Evolutionary conservation across 83 land plant genomes (phyloP).

Genomic region (Larix sibirica): DNA sequence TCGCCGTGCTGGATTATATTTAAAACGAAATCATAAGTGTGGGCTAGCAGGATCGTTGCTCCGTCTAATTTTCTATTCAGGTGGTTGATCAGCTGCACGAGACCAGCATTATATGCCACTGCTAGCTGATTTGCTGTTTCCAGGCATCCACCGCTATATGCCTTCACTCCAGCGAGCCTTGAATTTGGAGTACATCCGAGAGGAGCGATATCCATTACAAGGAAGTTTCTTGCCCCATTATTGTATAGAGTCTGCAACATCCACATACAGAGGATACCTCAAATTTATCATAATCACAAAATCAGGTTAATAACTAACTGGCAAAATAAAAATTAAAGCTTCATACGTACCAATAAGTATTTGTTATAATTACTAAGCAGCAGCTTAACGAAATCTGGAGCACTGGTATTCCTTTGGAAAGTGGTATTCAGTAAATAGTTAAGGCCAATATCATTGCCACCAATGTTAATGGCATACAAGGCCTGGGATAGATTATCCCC

Average conservation of each 20-base stretch:
- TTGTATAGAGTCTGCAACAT: neutral
- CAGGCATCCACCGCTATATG: neutral
- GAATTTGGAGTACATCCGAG: neutral
- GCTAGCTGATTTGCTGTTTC: neutral
- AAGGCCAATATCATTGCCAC: neutral
- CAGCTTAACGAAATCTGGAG: neutral
- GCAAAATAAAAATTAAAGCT: neutral
- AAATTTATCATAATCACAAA: neutral
- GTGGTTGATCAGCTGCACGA: neutral
- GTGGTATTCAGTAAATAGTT: neutral
- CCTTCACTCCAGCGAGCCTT: neutral
- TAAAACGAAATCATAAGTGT: neutral
- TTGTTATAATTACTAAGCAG: neutral
- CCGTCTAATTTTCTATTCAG: neutral
- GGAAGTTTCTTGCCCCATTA: neutral
- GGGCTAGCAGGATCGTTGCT: neutral
- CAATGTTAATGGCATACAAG: neutral
- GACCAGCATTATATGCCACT: neutral
- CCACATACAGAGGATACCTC: neutral
- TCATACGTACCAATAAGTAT: neutral
- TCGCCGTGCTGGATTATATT: neutral
- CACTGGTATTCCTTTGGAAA: neutral
- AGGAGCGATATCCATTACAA: neutral
- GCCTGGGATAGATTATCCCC: neutral
- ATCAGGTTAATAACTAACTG: neutral